Evolutionary conservation across 2,329 filamentous ascomycete species (phyloP).

Genomic region (Fusarium brachygibbosum): DNA sequence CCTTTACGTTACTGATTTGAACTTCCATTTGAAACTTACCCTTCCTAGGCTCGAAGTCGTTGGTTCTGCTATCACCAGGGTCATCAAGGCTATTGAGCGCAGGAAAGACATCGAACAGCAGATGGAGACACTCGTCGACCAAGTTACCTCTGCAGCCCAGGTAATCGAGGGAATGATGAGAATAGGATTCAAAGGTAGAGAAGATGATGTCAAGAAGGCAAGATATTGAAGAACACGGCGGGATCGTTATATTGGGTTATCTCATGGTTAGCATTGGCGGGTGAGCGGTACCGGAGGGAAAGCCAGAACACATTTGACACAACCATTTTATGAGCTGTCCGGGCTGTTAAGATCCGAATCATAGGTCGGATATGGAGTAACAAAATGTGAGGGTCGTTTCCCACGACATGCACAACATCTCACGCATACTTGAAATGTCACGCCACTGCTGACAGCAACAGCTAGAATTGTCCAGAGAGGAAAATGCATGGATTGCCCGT

Average conservation of each 20-base stretch:
- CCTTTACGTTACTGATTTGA: too few species aligned
- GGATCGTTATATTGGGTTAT: background rate
- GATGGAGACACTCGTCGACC: constrained; percentile 47
- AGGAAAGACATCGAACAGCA: constrained; percentile 47
- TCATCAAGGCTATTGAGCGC: constrained; percentile 45
- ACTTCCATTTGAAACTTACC: background rate
- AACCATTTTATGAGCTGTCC: background rate
- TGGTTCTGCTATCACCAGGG: constrained; percentile 31
- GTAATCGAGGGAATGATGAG: constrained; percentile 52
- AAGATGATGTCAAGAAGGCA: constrained; percentile 40
- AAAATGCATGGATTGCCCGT: constrained; percentile 42
- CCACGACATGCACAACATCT: background rate
- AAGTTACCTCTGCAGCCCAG: constrained; percentile 34
- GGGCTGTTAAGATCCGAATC: background rate
- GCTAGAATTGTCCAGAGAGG: constrained; percentile 34
- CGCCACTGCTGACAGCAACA: constrained; percentile 33
- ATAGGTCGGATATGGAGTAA: accelerated
- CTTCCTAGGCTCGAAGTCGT: constrained; percentile 31
- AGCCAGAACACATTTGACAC: background rate
- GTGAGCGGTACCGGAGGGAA: background rate
- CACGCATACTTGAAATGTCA: constrained; percentile 24
- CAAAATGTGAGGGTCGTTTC: background rate
- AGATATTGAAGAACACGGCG: background rate
- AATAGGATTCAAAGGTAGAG: constrained; percentile 48
- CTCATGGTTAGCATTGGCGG: background rate